Base-by-base conservation (phyloP, 2,329 filamentous ascomycete species). In the Coleophoma eucalyptorum region DNA sequence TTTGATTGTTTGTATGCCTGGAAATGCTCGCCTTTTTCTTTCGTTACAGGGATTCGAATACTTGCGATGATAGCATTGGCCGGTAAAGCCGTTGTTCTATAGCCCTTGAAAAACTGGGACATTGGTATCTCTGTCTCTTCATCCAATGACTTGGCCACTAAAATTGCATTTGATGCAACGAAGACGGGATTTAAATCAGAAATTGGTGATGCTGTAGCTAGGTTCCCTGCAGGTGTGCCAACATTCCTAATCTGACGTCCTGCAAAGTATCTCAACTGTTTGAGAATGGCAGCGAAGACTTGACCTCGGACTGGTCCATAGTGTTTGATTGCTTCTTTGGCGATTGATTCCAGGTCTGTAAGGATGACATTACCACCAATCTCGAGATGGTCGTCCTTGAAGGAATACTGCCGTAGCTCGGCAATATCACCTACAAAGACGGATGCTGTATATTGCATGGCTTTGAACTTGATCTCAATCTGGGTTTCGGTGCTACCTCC, bases 381-480 rank as follows among this genome's bases (percentile, higher is more conserved):
- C 62, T 96, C 90, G n/a, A 97, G 71, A 58, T 90, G 78, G 52
- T 95, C 84, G 4, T 93, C 85, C 40, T 87, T 78, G 66, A 97
- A 86, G 4, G 75, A 77, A 65, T 90, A 97, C 58, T 92, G 87
- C 12, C 90, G 80, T 51, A 99, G 73, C 69, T 97, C 94, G 1
- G 89, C 76, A 52, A 99, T 96, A 62, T 99, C 94, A 11, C 93
- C 92, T 10, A 97, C 89, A 58, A 87, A 97, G 0, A 99, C 89
- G 0, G 92, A 97, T 1, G 89, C 84, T 4, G 87, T 86, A 65
- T 97, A 97, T 61, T 91, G 81, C 76, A 96, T 82, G 1, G 87
- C 90, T 73, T 97, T 97, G 80, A 99, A 97, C 70, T 96, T 97
- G 72, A 95, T 89, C 71, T 99, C 94, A 54, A 99, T 97, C 69